These are phyloP conservation scores for Thinopyrum obtusiflorum DNA, from an alignment of 202 grass and related monocot species.

Conservation along the genomic window DNA sequence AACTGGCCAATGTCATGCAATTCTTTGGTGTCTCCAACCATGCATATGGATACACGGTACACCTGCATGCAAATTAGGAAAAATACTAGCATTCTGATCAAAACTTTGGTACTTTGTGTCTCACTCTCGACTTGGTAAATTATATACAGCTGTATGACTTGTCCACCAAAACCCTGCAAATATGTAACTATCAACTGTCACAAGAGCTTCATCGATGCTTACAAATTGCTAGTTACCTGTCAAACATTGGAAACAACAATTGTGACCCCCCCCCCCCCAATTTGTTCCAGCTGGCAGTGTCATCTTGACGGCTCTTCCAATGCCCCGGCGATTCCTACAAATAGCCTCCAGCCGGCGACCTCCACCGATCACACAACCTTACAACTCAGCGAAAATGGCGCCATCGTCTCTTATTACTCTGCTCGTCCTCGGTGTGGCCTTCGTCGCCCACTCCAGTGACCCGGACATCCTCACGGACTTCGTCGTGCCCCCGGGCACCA, in stretches of 20 bases:
- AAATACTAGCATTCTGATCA: neutral
- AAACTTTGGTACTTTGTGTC: neutral
- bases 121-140: too few species aligned
- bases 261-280: too few species aligned
- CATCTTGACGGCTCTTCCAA: neutral
- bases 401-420: neutral
- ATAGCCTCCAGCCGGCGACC: neutral
- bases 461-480: slow-evolving; percentile 45
- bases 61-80: too few species aligned
- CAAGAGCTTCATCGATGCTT: neutral
- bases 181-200: neutral
- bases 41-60: too few species aligned
- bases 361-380: neutral
- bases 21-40: too few species aligned
- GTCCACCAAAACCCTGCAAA: too few species aligned
- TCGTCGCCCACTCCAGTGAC: slow-evolving; percentile 9
- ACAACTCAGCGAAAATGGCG: neutral
- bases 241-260: neutral
- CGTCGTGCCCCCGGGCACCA: neutral
- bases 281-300: neutral
- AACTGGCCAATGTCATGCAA: too few species aligned
- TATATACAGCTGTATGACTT: too few species aligned
- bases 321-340: neutral
- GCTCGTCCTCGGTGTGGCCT: too few species aligned
- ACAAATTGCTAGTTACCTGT: neutral